Base-by-base conservation (phyloP, 2,329 filamentous ascomycete genomes). In the Cadophora sp. region DNA sequence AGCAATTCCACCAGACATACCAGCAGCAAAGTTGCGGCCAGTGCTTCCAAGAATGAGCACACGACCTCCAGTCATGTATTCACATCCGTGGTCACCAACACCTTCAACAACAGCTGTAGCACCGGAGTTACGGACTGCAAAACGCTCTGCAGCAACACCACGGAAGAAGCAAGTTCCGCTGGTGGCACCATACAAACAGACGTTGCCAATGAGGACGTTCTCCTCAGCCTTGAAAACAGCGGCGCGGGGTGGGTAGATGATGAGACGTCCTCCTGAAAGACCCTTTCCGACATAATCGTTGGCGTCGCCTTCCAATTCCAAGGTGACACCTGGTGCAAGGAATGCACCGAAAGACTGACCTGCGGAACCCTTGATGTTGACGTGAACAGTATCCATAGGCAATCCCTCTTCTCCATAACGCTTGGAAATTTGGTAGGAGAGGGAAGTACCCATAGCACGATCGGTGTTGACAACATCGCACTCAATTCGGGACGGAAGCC, bases 281-380 rank as follows among this genome's bases (percentile, higher is more conserved):
- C 94, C 94, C 85, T 98, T 98, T 74, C 95, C 95, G 66, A 98
- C 94, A 76, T 97, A 98, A 79, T 98, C 95, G 80, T 98, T 98
- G 78, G 93, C 85, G 79, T 98, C 95, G 81, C 95, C 95, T 83
- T 98, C 95, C 48, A 98, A 89, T 81, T 98, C 95, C 58, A 98
- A 84, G 0, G 95, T 98, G 56, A 97, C 90, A 87, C 95, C 95
- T 70, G 94, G 92, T 56, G 95, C 94, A 67, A 97, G 87, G 85
- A 92, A 97, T 62, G 94, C 94, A 83, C 95, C 95, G 76, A 98
- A 98, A 0, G 95, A 97, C 81, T 98, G 95, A 76, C 95, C 95
- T 73, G 95, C 95, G 65, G 95, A 97, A 55, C 95, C 95, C 85
- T 96, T 94, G 80, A 97, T 96, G 78, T 97, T 97, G 79, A 93